Base-by-base conservation (phyloP, 2,329 filamentous ascomycete genomes). In the Cadophora luteo-olivacea region DNA sequence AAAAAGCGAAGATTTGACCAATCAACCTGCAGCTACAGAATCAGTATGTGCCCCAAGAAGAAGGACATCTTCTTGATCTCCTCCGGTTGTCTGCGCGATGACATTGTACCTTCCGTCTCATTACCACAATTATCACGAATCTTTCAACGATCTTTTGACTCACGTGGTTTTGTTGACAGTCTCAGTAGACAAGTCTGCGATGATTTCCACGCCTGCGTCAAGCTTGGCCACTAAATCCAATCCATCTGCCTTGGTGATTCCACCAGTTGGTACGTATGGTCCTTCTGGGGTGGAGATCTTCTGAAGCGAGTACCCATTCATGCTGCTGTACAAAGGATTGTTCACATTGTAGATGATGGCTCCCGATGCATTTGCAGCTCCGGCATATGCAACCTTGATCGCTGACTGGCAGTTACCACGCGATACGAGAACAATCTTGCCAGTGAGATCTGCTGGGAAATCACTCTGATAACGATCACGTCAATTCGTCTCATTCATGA, bases 371-470 rank as follows among this genome's bases (percentile, higher is more conserved):
- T 91, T 91, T 0, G 90, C 90, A 54, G 81, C 82, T 48, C 88
- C 89, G 3, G 92, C 91, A 8, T 87, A 81, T 67, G 84, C 84
- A 0, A 90, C 89, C 82, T 95, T 95, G 68, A 84, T 79, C 16
- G 88, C 91, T 72, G 94, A 95, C 11, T 87, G 73, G 77, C 92
- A 95, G 0, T 80, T 83, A 64, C 92, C 92, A 69, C 92, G 89
- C 41, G 84, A 82, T 72, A 94, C 84, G 48, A 94, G 83, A 19
- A 90, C 91, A 66, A 95, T 89, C 70, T 87, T 88, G 63, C 88
- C 90, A n/a, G 81, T 80, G n/a, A 70, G 64, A 1, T 82, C 75
- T 36, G 49, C n/a, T 4, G 91, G 86, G 75, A 87, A 94, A 78
- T 94, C 90, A 7, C 82, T 61, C 71, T 72, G 25, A 16, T 11